Percentiles rank a stretch among this genome's conserved stretches.
Evolutionary conservation across 305 asterid species (phyloP).

Genomic region (Fraxinus floribunda): DNA sequence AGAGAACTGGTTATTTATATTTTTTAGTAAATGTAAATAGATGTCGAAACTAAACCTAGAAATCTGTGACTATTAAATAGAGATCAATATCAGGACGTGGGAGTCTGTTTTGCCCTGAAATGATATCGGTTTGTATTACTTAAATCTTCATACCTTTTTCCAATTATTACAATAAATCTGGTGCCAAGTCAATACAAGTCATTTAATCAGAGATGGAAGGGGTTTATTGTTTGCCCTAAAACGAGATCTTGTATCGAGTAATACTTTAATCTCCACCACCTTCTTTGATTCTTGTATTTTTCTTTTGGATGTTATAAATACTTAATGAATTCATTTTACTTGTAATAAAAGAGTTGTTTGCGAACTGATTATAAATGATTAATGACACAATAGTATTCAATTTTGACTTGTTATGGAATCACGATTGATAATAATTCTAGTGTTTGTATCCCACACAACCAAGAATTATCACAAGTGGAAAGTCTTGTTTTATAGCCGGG

Average conservation of each 20-base stretch:
- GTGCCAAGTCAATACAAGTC: not conserved
- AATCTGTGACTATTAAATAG: not conserved
- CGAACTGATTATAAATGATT: not conserved
- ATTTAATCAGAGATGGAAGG: not conserved
- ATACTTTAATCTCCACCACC: not conserved
- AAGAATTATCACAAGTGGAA: not conserved
- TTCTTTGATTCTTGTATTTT: not conserved
- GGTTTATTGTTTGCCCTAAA: not conserved
- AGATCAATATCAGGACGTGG: not conserved
- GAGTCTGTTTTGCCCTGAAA: not conserved
- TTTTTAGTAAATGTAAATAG: not conserved
- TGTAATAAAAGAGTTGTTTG: not conserved
- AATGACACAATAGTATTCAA: not conserved
- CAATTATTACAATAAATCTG: not conserved
- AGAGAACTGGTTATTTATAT: not conserved
- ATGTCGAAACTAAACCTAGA: not conserved
- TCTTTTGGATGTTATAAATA: not conserved
- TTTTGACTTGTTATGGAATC: not conserved
- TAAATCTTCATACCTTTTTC: not conserved
- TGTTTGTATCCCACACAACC: not conserved
- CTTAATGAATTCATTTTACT: not conserved
- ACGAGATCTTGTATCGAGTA: not conserved
- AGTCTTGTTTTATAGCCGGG: not conserved
- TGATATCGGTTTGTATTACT: not conserved
- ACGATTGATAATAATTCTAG: not conserved